Evolutionary conservation across 1,284 basidiomycete species (phyloP), one percentile per base, ranked within the genome.

Genomic region (Boletus chippewaensis): DNA sequence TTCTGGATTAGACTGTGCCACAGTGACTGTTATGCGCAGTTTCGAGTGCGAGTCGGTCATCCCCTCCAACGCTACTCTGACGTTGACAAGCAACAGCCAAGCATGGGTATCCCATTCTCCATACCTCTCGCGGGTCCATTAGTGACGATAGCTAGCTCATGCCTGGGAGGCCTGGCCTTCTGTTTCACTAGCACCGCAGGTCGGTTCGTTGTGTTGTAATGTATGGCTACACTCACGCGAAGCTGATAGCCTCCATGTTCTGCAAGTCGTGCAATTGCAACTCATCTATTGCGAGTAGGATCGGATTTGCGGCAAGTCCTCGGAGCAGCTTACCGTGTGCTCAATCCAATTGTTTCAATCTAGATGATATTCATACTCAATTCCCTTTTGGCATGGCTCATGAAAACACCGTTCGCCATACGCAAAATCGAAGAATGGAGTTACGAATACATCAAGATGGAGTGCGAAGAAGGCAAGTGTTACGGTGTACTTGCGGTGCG

Each of bases 181-280:
- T 90, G 78, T 68, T 88, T 80, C 67, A 88, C 88, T 8, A 91
- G 87, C 43, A 90, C 86, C 35, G 91, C 91, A 62, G 88, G 87
- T 83, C 51, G 26, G 52, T 49, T 49, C 16, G 9, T 26, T 38
- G 28, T 7, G 5, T n/a, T 26, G 22, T 15, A 13, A 42, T 26
- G 11, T 12, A 35, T 13, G 16, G 11, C 3, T 13, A 0, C 26
- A 20, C 51, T 62, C 45, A 55, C 44, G 1, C 32, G 8, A 8
- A 51, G 42, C 48, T 49, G 35, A 51, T 52, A 81, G 94, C 95
- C 10, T 94, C 92, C 34, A 95, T 97, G 75, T 91, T 99, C 73
- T 96, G 87, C 81, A 96, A 96, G 76, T 95, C 92, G 51, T 99
- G 95, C 72, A 98, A 98, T 70, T 99, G 95, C 74, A 97, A 98